Base-by-base conservation (phyloP, 2,329 filamentous ascomycete genomes). In the Hypoxylon sp. region DNA sequence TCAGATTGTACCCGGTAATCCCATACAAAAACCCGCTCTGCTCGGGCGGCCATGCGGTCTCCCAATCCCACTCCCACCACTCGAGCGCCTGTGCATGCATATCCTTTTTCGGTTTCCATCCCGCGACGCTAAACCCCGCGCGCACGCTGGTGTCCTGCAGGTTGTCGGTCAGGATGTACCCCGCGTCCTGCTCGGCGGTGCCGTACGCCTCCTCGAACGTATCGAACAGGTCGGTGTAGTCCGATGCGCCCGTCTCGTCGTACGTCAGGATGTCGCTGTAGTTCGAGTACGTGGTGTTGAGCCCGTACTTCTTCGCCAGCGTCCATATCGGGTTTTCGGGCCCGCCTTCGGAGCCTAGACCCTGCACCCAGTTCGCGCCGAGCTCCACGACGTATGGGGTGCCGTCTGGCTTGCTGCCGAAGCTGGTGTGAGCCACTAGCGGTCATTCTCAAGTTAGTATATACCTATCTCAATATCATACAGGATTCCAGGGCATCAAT, bases 311-410 rank as follows among this genome's bases (percentile, higher is more conserved):
- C 74, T 89, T 82, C 0, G 84, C 83, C 72, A 89, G 73, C 0
- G 81, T 83, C 86, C 87, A 90, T 47, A 91, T 84, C 0, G 88
- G 89, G 51, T 91, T 89, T 49, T 87, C 83, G 32, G 78, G 78
- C 1, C 72, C 74, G 5, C 74, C 73, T 56, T 39, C 70, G 19
- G 69, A 67, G 4, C 73, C 73, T 0, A 73, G 61, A 0, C 72
- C 75, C 34, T 77, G 72, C 0, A 82, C 73, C 89, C 89, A 91
- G 65, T 91, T 91, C 6, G 89, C 89, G 2, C 89, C 89, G 0
- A 89, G 76, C 72, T 91, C 89, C 8, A 91, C 79, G 0, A 79
- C 81, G 62, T 87, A 88, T 0, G 85, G 82, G 0, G 81, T 78
- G 0, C 86, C 86, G 34, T 84, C 77, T 0, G 75, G 34, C 3